phyloP scores from a whole-genome alignment of 331 rosid genomes.

The Phaseolus coccineus region DNA sequence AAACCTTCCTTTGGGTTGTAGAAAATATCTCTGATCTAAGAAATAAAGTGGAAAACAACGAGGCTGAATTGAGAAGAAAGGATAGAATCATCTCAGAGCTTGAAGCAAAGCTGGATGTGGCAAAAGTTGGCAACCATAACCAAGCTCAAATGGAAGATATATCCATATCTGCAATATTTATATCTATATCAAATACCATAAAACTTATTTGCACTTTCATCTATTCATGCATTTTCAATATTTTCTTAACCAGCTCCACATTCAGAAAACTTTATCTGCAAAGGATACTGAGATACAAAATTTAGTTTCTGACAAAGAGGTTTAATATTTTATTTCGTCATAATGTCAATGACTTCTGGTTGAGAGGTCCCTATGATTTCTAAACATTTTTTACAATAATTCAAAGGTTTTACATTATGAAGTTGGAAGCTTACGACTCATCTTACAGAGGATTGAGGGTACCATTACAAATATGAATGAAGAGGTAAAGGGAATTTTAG shows the following conservation, averaged over 20 bases:
- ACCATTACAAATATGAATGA: conserved; percentile 60
- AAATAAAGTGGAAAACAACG: conserved; percentile 55
- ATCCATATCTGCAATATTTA: conserved; percentile 53
- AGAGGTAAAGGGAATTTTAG: conserved; percentile 56
- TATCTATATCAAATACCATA: conserved; percentile 25
- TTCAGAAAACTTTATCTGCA: conserved; percentile 62
- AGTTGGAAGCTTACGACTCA: conserved; percentile 61
- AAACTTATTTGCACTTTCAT: conserved; percentile 31
- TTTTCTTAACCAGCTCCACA: conserved; percentile 67
- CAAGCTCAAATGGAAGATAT: conserved; percentile 70
- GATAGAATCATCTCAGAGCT: conserved; percentile 71
- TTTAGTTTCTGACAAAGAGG: conserved; percentile 75
- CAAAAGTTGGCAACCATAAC: conserved; percentile 49
- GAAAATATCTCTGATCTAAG: conserved; percentile 66
- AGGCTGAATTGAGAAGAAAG: conserved; percentile 63
- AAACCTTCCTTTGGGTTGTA: conserved; percentile 44
- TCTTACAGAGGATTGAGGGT: conserved; percentile 68
- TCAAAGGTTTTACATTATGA: conserved; percentile 62
- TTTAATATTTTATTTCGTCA: conserved; percentile 39
- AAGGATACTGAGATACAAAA: conserved; percentile 66
- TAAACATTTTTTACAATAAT: conserved; percentile 39
- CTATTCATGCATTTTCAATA: background rate
- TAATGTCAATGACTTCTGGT: conserved; percentile 25
- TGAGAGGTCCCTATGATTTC: conserved; percentile 37
- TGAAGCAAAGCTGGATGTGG: conserved; percentile 64